Evolutionary conservation across 169 alveolate species (phyloP), one percentile per base, ranked within the genome.

Genomic region (Plasmodium reichenowi): DNA sequence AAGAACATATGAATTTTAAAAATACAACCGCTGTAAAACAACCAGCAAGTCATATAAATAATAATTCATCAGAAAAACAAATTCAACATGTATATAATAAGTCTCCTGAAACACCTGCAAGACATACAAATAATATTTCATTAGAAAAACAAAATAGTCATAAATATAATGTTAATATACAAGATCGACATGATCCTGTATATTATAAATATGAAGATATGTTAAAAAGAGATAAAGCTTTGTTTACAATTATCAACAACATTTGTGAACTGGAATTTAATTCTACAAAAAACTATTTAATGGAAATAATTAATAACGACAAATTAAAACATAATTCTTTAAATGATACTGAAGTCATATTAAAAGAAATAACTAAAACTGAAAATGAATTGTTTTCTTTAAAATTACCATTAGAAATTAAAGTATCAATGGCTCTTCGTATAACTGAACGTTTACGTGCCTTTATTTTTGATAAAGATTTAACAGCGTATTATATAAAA

Each of bases 351-450:
- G 22, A 52, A 10, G 20, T 9, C 9, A 72, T 72, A 24, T n/a
- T 72, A 56, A 7, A 52, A 52, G 86, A 72, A 72, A 72, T 72
- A 45, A 22, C 17, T 54, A 54, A 72, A 13, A 72, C 52, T 72
- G 0, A 12, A 15, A 72, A 72, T 20, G 26, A 72, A 2, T 8
- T 2, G 17, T 9, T 26, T 52, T 12, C 24, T 43, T 72, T 0
- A 22, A 6, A 43, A 72, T 48, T 72, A 43, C 86, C 86, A 20
- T 72, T 54, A 5, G 86, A 72, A 60, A 24, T 72, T 52, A 13
- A 24, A 54, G 86, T 52, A 52, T 50, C 86, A 22, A 72, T 72
- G 86, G 86, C 71, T 52, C 70, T 72, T 26, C 20, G 86, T 52
- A 72, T 72, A 72, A 72, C 56, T 52, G 70, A 72, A 3, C 86